phyloP scores from a whole-genome alignment of 495 filamentous ascomycete genomes.

The Xeromyces bisporus region DNA sequence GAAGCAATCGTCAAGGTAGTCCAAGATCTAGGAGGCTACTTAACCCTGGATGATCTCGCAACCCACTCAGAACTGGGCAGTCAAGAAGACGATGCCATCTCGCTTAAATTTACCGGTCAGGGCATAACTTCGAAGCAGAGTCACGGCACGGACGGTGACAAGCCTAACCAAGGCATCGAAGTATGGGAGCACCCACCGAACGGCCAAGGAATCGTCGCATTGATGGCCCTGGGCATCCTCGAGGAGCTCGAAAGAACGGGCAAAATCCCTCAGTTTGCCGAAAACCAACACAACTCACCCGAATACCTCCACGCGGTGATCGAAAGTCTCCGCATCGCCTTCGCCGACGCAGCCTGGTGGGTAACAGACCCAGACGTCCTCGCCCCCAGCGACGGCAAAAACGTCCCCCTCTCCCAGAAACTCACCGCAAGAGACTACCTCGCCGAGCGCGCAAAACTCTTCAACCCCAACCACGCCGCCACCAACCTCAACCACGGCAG shows the following conservation, averaged over 20 bases:
- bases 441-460: slow-evolving; percentile 50
- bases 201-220: slow-evolving; percentile 86
- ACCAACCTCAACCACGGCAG: slow-evolving; percentile 45
- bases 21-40: slow-evolving; percentile 55
- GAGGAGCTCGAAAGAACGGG: slow-evolving; percentile 61
- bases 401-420: slow-evolving; percentile 50
- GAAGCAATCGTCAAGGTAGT: slow-evolving; percentile 64
- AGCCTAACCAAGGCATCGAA: slow-evolving; percentile 45
- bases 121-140: slow-evolving; percentile 34
- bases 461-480: slow-evolving; percentile 39
- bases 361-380: slow-evolving; percentile 63
- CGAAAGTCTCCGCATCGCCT: slow-evolving; percentile 79
- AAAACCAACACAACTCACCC: slow-evolving; percentile 56
- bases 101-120: slow-evolving; percentile 57
- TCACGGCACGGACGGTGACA: slow-evolving; percentile 21
- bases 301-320: slow-evolving; percentile 80
- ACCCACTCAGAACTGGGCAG: slow-evolving; percentile 56
- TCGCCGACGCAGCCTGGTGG: slow-evolving; percentile 81
- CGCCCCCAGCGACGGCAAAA: no score
- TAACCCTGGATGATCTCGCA: slow-evolving; percentile 65
- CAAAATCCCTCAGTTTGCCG: slow-evolving; percentile 49
- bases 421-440: slow-evolving; percentile 48
- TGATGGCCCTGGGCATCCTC: slow-evolving; percentile 86
- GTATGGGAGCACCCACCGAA: slow-evolving; percentile 98
- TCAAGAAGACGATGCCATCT: slow-evolving; percentile 69